Percentiles rank a stretch among this genome's conserved stretches.
These are phyloP conservation scores for Mixia osmundae DNA, from an alignment of 1,284 basidiomycete species.

Conservation along the genomic window DNA sequence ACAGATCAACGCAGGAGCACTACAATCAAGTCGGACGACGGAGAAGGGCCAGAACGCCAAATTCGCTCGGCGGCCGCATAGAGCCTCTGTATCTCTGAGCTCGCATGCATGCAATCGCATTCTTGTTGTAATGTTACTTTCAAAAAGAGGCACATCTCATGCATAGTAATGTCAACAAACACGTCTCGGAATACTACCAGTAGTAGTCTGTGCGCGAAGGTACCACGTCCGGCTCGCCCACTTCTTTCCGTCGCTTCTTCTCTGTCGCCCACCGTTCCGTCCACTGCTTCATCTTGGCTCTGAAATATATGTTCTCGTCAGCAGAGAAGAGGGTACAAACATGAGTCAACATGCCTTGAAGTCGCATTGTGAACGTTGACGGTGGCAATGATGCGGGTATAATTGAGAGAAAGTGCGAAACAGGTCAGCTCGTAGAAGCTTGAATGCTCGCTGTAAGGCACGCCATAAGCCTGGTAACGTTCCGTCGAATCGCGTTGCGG, in stretches of 20 bases:
- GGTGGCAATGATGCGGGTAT: conserved; percentile 61
- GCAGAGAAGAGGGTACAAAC: not conserved
- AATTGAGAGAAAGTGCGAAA: not conserved
- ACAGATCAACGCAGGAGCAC: not conserved
- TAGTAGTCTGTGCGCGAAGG: conserved; percentile 6
- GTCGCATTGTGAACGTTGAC: conserved; percentile 32
- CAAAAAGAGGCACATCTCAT: too few relatives aligned
- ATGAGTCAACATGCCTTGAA: conserved; percentile 1
- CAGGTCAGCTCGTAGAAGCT: conserved; percentile 23
- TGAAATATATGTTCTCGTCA: conserved; percentile 19
- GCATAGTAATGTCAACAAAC: too few relatives aligned
- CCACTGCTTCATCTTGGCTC: conserved; percentile 68
- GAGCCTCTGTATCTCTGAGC: too few relatives aligned
- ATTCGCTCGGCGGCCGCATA: too few relatives aligned
- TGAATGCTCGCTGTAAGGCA: conserved; percentile 91
- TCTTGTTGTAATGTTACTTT: too few relatives aligned
- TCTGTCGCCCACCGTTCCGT: conserved; percentile 65
- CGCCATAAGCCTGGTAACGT: conserved; percentile 25
- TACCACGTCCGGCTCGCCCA: conserved; percentile 20
- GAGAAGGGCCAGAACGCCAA: too few relatives aligned
- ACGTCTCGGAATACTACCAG: too few relatives aligned
- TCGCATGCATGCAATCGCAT: too few relatives aligned
- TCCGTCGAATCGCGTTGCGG: conserved; percentile 17
- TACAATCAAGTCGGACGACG: conserved; percentile 2
- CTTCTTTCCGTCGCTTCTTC: conserved; percentile 34